Evolutionary conservation across 768 basidiomycete species (phyloP).

Genomic region (Podaxis sp.): DNA sequence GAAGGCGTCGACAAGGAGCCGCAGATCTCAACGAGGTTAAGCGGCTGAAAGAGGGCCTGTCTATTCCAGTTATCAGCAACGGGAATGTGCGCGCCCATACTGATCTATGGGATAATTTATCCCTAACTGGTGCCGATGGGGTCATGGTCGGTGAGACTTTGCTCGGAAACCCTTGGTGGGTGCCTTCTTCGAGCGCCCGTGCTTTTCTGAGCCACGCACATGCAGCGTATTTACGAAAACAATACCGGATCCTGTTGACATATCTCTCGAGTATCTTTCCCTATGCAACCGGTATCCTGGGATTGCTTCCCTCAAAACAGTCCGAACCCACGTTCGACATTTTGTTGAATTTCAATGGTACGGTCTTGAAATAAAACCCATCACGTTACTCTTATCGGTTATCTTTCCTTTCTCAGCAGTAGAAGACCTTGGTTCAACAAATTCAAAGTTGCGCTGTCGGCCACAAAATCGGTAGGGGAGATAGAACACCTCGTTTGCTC

Average conservation of each 20-base stretch:
- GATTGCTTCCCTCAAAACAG: constrained; percentile 44
- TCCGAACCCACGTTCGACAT: constrained; percentile 66
- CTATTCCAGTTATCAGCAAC: constrained; percentile 69
- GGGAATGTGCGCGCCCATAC: constrained; percentile 68
- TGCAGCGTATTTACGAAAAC: constrained; percentile 55
- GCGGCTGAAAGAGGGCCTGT: constrained; percentile 46
- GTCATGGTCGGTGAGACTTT: constrained; percentile 82
- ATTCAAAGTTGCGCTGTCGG: constrained; percentile 46
- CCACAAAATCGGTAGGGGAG: constrained; percentile 42
- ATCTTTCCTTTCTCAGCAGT: constrained; percentile 27
- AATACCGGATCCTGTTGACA: constrained; percentile 57
- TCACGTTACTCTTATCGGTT: constrained; percentile 9
- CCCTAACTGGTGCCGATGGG: constrained; percentile 64
- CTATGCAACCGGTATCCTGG: constrained; percentile 53
- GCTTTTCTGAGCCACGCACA: constrained; percentile 1
- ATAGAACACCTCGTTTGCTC: constrained; percentile 42
- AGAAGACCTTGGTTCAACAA: constrained; percentile 56
- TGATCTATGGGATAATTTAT: constrained; percentile 54
- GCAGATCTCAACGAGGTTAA: constrained; percentile 65
- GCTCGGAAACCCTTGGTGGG: constrained; percentile 71
- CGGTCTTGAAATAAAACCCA: not conserved
- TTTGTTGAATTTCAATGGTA: constrained; percentile 71
- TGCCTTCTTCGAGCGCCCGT: not conserved
- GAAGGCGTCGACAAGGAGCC: constrained; percentile 66
- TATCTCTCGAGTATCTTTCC: constrained; percentile 69